Conservation (phyloP, 805 yeast species). For the Wickerhamomyces mucosus region DNA sequence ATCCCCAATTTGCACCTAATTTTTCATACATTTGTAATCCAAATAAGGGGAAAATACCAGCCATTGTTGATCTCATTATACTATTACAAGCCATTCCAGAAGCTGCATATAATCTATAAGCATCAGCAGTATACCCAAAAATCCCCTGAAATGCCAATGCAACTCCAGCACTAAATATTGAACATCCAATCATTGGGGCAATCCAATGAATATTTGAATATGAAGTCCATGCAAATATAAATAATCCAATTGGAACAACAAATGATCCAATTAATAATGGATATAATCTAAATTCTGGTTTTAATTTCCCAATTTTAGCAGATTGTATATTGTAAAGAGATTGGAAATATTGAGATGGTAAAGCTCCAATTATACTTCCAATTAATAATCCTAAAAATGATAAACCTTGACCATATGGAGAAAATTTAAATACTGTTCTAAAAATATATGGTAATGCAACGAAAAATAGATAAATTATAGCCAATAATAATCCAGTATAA, state of each 20-base stretch:
- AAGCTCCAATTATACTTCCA: slow-evolving; percentile 41
- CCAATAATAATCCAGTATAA: slow-evolving; percentile 48
- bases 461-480: slow-evolving; percentile 55
- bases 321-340: slow-evolving; percentile 30
- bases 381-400: slow-evolving; percentile 51
- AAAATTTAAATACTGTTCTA: slow-evolving; percentile 39
- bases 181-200: slow-evolving; percentile 60
- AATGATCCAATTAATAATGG: slow-evolving; percentile 60
- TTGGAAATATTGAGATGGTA: slow-evolving; percentile 35
- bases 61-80: slow-evolving; percentile 41
- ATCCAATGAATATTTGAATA: slow-evolving; percentile 58
- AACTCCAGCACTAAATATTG: slow-evolving; percentile 65
- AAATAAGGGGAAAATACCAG: slow-evolving; percentile 49
- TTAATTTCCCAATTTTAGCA: slow-evolving; percentile 31
- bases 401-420: slow-evolving; percentile 47
- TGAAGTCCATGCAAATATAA: slow-evolving; percentile 74
- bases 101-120: slow-evolving; percentile 46
- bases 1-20: slow-evolving; percentile 52
- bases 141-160: slow-evolving; percentile 59
- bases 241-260: slow-evolving; percentile 51
- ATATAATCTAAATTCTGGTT: slow-evolving; percentile 52
- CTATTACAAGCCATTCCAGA: slow-evolving; percentile 44
- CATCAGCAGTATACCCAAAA: slow-evolving; percentile 55
- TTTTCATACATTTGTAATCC: slow-evolving; percentile 47
- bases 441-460: slow-evolving; percentile 58